Conservation (phyloP, 805 yeast genomes). For the Clavispora santaluciae region DNA sequence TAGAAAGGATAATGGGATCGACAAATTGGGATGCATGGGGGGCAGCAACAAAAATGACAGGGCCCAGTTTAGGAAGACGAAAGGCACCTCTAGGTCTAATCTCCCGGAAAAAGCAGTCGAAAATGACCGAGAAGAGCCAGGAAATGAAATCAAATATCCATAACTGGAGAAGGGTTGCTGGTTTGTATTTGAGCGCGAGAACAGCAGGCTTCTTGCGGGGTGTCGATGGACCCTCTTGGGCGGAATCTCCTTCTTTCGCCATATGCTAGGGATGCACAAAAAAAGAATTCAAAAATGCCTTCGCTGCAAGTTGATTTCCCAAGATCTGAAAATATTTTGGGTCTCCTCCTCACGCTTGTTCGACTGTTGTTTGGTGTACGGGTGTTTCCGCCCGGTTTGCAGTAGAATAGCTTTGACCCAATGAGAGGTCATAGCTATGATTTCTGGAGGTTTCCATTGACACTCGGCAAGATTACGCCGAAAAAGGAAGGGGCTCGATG, state of each 20-base stretch:
- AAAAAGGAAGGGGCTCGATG: no score
- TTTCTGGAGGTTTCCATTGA: no score
- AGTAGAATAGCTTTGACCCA: neutral
- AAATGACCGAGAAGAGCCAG: conserved; percentile 46
- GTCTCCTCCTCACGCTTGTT: neutral
- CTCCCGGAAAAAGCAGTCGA: conserved; percentile 78
- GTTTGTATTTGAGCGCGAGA: conserved; percentile 9
- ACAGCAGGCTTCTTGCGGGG: neutral
- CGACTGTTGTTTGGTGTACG: neutral
- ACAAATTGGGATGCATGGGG: conserved; percentile 97
- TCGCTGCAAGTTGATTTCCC: neutral
- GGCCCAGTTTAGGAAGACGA: conserved; percentile 64
- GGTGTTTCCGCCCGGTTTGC: neutral
- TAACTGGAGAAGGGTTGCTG: conserved; percentile 11
- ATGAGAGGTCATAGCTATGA: neutral
- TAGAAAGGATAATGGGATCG: conserved; percentile 74
- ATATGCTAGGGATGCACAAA: neutral
- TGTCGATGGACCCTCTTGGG: neutral
- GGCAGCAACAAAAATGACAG: conserved; percentile 90
- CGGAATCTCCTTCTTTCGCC: neutral
- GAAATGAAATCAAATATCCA: conserved; percentile 45
- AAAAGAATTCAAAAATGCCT: neutral
- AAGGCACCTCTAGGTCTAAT: conserved; percentile 86
- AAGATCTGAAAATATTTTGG: neutral
- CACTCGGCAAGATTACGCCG: no score